phyloP scores from a whole-genome alignment of 768 basidiomycete genomes.

The Termitomyces sp. region DNA sequence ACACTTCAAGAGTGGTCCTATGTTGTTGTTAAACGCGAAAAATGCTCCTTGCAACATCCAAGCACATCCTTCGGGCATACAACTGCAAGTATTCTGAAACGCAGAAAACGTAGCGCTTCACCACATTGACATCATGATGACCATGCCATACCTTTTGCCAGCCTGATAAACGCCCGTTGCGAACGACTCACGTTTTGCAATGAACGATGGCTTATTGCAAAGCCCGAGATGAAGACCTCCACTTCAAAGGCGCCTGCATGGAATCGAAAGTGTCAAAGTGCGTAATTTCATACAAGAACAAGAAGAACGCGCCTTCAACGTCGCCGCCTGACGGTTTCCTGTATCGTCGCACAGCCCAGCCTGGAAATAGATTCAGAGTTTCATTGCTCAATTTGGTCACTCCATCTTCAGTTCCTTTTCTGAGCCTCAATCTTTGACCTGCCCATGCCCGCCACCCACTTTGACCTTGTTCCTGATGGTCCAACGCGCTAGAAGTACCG shows the following conservation, averaged over 20 bases:
- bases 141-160: constrained; percentile 61
- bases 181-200: constrained; percentile 62
- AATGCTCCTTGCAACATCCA: background rate
- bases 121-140: background rate
- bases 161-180: constrained; percentile 66
- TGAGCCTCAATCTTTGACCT: constrained; percentile 43
- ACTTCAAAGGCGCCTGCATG: constrained; percentile 55
- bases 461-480: constrained; percentile 11
- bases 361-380: constrained; percentile 63
- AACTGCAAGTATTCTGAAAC: background rate
- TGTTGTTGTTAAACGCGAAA: background rate
- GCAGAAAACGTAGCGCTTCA: background rate
- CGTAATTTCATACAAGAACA: background rate
- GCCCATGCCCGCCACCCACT: constrained; percentile 63
- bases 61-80: background rate
- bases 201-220: constrained; percentile 54
- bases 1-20: too few relatives aligned
- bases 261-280: background rate
- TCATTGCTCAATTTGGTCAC: constrained; percentile 23
- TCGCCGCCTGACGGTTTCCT: constrained; percentile 13
- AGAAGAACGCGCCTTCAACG: constrained; percentile 20
- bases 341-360: constrained; percentile 67
- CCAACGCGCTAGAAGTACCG: background rate
- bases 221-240: constrained; percentile 73
- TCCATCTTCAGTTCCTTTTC: constrained; percentile 13